phyloP scores from a whole-genome alignment of 2,329 filamentous ascomycete species.

The Fusarium cicatricum region DNA sequence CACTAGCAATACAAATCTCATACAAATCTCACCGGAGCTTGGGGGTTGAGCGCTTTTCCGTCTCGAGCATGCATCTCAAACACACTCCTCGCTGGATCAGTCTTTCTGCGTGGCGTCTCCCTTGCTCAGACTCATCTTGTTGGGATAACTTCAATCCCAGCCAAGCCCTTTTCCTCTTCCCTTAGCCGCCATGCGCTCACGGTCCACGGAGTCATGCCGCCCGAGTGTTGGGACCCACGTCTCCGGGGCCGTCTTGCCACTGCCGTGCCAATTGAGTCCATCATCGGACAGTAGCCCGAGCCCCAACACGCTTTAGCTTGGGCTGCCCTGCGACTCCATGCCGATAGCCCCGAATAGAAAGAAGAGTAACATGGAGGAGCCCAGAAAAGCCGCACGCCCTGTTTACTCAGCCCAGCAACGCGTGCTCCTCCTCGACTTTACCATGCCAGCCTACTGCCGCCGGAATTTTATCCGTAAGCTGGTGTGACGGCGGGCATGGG shows the following conservation, averaged over 20 bases:
- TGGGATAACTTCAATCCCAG: constrained; percentile 19
- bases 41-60: constrained; percentile 8
- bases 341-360: constrained; percentile 28
- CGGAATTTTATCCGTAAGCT: constrained; percentile 38
- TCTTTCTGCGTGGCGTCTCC: constrained; percentile 12
- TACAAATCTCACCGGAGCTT: constrained; percentile 31
- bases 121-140: constrained; percentile 17
- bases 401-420: constrained; percentile 21
- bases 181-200: constrained; percentile 2
- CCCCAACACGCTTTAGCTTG: constrained; percentile 38
- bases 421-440: background rate
- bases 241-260: constrained; percentile 37
- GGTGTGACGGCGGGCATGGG: constrained; percentile 29
- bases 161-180: constrained; percentile 4
- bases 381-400: constrained; percentile 38
- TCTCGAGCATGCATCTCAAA: constrained; percentile 5
- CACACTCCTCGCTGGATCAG: background rate
- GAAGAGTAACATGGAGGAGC: constrained; percentile 31
- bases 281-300: constrained; percentile 42
- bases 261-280: constrained; percentile 42
- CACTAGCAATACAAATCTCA: constrained; percentile 38
- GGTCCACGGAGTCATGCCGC: constrained; percentile 20
- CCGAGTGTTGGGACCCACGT: constrained; percentile 36
- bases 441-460: constrained; percentile 20
- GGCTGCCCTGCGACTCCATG: constrained; percentile 23